Evolutionary conservation across 148 eudicot genomes (phyloP).

Genomic region (Spergularia marina): DNA sequence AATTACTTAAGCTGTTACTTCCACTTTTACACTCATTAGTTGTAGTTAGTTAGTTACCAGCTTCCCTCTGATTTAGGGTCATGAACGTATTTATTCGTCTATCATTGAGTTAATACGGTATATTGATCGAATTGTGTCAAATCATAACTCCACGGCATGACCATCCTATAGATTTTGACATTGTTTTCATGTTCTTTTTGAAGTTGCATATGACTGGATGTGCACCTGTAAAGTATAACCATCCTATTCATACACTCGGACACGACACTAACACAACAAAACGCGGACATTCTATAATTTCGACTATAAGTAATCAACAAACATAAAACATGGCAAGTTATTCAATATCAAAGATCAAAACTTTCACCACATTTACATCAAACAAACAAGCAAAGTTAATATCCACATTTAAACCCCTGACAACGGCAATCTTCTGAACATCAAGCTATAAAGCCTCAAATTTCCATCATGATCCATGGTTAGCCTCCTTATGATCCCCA

Average conservation of each 20-base stretch:
- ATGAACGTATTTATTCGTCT: not conserved
- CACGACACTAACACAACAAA: too few species aligned
- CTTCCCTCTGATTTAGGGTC: not conserved
- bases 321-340: too few species aligned
- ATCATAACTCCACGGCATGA: not conserved
- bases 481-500: slow-evolving; percentile 40
- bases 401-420: too few species aligned
- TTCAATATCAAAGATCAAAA: too few species aligned
- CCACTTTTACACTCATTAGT: not conserved
- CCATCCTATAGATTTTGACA: not conserved
- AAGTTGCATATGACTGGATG: slow-evolving; percentile 4
- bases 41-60: not conserved
- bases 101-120: not conserved
- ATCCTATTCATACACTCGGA: too few species aligned
- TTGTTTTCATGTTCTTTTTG: not conserved
- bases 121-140: not conserved
- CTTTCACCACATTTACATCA: too few species aligned
- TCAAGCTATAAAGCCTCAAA: slow-evolving; percentile 55
- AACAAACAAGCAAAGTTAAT: too few species aligned
- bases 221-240: not conserved
- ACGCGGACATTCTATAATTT: too few species aligned
- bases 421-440: too few species aligned
- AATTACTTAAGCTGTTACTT: not conserved
- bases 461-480: slow-evolving; percentile 62
- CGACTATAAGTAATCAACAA: too few species aligned